Conservation (phyloP, 179 eudicot species). For the Spergularia azorica region DNA sequence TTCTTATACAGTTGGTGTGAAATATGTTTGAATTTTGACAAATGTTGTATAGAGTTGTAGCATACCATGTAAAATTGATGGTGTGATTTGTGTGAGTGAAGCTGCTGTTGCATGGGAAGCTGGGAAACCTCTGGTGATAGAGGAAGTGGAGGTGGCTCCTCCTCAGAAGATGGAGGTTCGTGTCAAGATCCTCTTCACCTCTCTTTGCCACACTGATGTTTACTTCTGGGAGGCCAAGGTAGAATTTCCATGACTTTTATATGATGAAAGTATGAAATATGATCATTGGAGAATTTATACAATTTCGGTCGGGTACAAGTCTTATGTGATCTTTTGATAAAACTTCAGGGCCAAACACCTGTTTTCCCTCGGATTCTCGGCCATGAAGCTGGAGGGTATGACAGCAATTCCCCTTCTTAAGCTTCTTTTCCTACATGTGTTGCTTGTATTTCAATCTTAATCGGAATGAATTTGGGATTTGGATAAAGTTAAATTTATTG, state of each 20-base stretch:
- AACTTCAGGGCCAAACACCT: slow-evolving; percentile 44
- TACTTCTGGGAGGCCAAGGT: slow-evolving; percentile 53
- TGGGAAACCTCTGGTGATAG: slow-evolving; percentile 44
- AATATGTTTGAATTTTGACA: too few species aligned
- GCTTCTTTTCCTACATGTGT: background rate
- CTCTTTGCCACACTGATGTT: slow-evolving; percentile 52
- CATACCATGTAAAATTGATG: background rate
- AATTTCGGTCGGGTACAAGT: background rate
- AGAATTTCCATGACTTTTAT: too few species aligned
- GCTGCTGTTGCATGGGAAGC: slow-evolving; percentile 60
- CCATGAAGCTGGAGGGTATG: slow-evolving; percentile 50
- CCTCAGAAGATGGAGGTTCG: slow-evolving; percentile 52
- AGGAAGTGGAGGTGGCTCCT: slow-evolving; percentile 46
- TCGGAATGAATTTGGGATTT: too few species aligned
- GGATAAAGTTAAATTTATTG: too few species aligned
- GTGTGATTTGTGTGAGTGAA: slow-evolving; percentile 19
- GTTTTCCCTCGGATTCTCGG: slow-evolving; percentile 50
- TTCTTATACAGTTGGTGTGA: too few species aligned
- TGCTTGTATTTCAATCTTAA: background rate
- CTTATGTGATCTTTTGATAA: background rate
- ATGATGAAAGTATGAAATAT: background rate
- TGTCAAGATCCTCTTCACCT: slow-evolving; percentile 48
- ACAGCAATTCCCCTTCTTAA: background rate
- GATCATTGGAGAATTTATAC: background rate
- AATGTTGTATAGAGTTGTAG: too few species aligned